Conservation (phyloP, 306 rosid species). For the Pueraria montana region DNA sequence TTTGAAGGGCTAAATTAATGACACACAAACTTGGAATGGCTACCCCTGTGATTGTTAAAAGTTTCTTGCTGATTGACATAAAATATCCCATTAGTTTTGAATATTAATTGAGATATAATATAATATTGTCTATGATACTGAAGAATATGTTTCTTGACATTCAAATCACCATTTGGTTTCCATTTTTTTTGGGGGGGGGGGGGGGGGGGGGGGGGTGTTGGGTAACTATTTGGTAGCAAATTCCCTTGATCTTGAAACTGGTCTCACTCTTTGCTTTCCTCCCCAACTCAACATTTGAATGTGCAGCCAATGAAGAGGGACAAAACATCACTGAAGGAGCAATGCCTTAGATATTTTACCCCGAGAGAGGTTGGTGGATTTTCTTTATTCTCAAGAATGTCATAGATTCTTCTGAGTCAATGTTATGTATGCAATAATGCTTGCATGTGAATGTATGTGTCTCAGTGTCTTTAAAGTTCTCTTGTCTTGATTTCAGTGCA, state of each 20-base stretch:
- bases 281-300: slow-evolving; percentile 40
- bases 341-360: slow-evolving; percentile 81
- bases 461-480: neutral
- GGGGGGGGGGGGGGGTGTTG: neutral
- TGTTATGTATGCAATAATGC: slow-evolving; percentile 12
- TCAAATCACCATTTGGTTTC: slow-evolving; percentile 6
- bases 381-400: slow-evolving; percentile 36
- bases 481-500: slow-evolving; percentile 34
- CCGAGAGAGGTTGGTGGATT: slow-evolving; percentile 83
- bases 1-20: slow-evolving; percentile 33
- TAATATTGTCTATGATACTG: neutral
- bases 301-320: slow-evolving; percentile 79
- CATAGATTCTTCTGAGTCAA: neutral
- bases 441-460: neutral
- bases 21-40: slow-evolving; percentile 22
- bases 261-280: slow-evolving; percentile 21
- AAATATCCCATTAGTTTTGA: neutral
- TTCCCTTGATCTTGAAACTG: neutral
- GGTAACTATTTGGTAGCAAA: neutral
- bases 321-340: slow-evolving; percentile 77
- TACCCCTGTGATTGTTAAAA: slow-evolving; percentile 11
- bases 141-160: slow-evolving; percentile 31
- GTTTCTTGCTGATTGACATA: neutral
- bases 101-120: slow-evolving; percentile 6
- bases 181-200: neutral